Percentiles rank a stretch among this genome's conserved stretches.
These are phyloP conservation scores for Vanderwaltozyma yarrowii DNA, from an alignment of 805 yeast genomes.

Conservation along the genomic window DNA sequence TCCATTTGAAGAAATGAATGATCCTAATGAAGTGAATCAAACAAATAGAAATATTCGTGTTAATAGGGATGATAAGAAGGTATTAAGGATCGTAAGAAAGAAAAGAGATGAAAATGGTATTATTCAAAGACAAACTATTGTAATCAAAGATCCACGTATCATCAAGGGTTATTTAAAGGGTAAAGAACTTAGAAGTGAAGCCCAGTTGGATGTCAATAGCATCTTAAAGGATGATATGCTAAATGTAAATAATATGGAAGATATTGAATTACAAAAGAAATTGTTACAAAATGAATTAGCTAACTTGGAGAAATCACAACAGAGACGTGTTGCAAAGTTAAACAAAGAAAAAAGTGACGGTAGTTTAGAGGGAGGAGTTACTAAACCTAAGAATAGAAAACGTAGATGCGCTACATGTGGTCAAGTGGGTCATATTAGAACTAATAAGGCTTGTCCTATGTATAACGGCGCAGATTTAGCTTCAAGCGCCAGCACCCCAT, in stretches of 20 bases:
- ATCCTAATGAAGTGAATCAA: conserved; percentile 30
- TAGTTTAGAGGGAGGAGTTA: conserved; percentile 17
- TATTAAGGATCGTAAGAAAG: conserved; percentile 62
- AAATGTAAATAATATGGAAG: conserved; percentile 59
- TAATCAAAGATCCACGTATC: conserved; percentile 75
- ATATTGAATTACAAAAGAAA: conserved; percentile 65
- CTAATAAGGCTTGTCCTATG: conserved; percentile 83
- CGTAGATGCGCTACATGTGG: conserved; percentile 94
- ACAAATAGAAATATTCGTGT: conserved; percentile 23
- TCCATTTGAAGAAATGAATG: conserved; percentile 29
- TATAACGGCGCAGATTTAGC: conserved; percentile 39
- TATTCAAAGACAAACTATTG: conserved; percentile 68
- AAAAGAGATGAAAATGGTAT: conserved; percentile 78
- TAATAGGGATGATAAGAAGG: conserved; percentile 29
- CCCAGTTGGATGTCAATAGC: conserved; percentile 52
- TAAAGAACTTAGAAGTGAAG: conserved; percentile 49
- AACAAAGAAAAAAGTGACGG: conserved; percentile 34
- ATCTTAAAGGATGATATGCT: conserved; percentile 22
- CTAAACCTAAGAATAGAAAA: conserved; percentile 35
- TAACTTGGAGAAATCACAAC: conserved; percentile 66
- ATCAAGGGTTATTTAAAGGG: conserved; percentile 75
- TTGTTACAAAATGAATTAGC: conserved; percentile 77
- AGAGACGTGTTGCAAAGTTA: conserved; percentile 49
- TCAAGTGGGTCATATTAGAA: conserved; percentile 86
- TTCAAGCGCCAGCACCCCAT: not conserved